Evolutionary conservation across 352 stramenopile genomes (phyloP), one percentile per base, ranked within the genome.

Genomic region (Globisporangium spiculum): DNA sequence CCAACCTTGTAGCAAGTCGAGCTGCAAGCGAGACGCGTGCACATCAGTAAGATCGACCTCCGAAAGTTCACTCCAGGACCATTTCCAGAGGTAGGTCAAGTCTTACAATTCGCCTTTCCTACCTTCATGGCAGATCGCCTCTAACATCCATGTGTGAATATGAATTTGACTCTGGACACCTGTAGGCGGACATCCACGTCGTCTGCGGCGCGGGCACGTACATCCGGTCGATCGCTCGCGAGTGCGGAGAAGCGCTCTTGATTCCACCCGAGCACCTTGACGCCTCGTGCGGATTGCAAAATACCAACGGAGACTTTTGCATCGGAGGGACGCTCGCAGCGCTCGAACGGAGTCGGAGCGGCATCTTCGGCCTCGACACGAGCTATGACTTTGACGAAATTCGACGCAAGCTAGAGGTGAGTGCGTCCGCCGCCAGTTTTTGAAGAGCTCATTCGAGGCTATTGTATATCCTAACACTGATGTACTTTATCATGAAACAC

Each of bases 191-290:
- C 3, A 83, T 96, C 36, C 66, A 73, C 20, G 87, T 95, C 36
- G 75, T 71, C 3, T 96, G 89, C 64, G 87, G 79, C 48, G 78
- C 76, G 38, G 89, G 89, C 20, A 96, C 89, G 18, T 96, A 96
- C 71, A 93, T 96, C 65, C 86, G 89, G 20, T 95, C 87, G 4
- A 96, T 96, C 63, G 89, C 89, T 1, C 83, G 89, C 6, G 89
- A 96, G 67, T 93, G 86, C 46, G 89, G 89, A 8, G 87, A 96
- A 63, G 76, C 74, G 20, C 65, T 95, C 7, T 10, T 81, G 44
- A 65, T 89, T 3, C 83, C 84, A 20, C 54, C 46, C 1, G 57
- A 73, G 8, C 24, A 69, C 0, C 18, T 79, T 5, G 68, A 81
- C 60, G 22, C 57, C 8, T 61, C 70, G 2, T 75, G 71, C 41